These are phyloP conservation scores for Alternaria alternata DNA, from an alignment of 2,329 filamentous ascomycete genomes.

Conservation along the genomic window DNA sequence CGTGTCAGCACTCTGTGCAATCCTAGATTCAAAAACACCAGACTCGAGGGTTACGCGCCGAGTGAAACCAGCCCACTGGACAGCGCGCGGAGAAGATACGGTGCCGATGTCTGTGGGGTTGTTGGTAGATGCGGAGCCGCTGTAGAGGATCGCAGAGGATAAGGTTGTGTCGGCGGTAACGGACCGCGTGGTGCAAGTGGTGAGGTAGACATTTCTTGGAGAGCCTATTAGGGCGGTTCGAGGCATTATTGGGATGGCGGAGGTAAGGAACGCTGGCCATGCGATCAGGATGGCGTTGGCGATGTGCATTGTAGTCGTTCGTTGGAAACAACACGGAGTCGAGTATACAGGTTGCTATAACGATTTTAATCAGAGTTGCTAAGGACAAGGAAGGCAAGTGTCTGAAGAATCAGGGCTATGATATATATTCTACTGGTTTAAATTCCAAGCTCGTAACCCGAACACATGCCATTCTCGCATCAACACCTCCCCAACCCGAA, in stretches of 20 bases:
- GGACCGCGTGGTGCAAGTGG: conserved; percentile 21
- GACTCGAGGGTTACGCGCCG: conserved; percentile 7
- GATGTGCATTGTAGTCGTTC: conserved; percentile 1
- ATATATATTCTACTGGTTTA: neutral
- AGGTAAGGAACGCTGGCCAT: neutral
- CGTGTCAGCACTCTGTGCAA: conserved; percentile 18
- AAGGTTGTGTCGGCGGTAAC: conserved; percentile 6
- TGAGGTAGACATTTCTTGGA: conserved; percentile 22
- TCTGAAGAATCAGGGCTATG: neutral
- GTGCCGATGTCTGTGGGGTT: conserved; percentile 15
- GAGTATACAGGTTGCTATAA: neutral
- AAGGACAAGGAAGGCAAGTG: neutral
- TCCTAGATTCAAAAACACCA: conserved; percentile 15
- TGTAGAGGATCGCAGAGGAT: conserved; percentile 21
- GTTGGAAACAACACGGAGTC: neutral
- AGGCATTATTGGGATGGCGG: neutral
- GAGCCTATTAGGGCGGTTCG: conserved; percentile 7
- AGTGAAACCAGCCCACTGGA: conserved; percentile 13
- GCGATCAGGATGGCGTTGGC: neutral
- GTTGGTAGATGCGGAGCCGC: conserved; percentile 7
- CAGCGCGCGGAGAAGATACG: neutral
- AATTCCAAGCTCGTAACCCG: neutral
- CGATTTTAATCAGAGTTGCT: neutral
- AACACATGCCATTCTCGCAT: neutral
- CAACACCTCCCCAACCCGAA: neutral